Conservation (phyloP, 2,329 filamentous ascomycete species). For the Penicillium sp. region DNA sequence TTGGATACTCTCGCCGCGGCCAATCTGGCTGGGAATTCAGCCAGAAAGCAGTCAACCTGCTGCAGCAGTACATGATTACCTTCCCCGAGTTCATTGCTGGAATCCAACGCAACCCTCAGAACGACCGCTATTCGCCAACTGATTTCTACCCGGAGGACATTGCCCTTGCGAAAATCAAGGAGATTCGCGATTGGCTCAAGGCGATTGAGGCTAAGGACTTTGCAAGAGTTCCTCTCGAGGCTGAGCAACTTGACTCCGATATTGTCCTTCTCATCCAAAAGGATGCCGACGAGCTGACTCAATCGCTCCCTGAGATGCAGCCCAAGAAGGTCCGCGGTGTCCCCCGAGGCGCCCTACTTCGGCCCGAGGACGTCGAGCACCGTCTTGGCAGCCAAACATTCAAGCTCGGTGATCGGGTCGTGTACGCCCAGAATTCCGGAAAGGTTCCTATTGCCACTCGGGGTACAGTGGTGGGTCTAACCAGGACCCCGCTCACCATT, state of each 20-base stretch:
- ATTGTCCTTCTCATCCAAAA: slow-evolving; percentile 78
- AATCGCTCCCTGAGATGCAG: slow-evolving; percentile 54
- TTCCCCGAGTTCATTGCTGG: slow-evolving; percentile 95
- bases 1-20: slow-evolving; percentile 89
- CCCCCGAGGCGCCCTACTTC: slow-evolving; percentile 82
- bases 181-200: slow-evolving; percentile 93
- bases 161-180: slow-evolving; percentile 81
- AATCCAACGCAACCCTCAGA: slow-evolving; percentile 80
- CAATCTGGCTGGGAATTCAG: slow-evolving; percentile 95
- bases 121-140: slow-evolving; percentile 78
- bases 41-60: slow-evolving; percentile 73
- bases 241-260: slow-evolving; percentile 91
- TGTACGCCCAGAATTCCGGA: slow-evolving; percentile 89
- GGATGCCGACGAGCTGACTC: slow-evolving; percentile 66
- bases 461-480: slow-evolving; percentile 94
- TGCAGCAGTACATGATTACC: slow-evolving; percentile 84
- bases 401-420: slow-evolving; percentile 81
- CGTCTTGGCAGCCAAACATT: slow-evolving; percentile 84
- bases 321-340: slow-evolving; percentile 75
- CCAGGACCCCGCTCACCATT: slow-evolving; percentile 76
- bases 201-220: slow-evolving; percentile 86
- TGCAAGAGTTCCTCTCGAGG: slow-evolving; percentile 92
- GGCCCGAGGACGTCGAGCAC: slow-evolving; percentile 94
- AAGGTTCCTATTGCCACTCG: slow-evolving; percentile 90
- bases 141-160: slow-evolving; percentile 78